phyloP scores from a whole-genome alignment of 1,284 basidiomycete species.

The Hemileia vastatrix region DNA sequence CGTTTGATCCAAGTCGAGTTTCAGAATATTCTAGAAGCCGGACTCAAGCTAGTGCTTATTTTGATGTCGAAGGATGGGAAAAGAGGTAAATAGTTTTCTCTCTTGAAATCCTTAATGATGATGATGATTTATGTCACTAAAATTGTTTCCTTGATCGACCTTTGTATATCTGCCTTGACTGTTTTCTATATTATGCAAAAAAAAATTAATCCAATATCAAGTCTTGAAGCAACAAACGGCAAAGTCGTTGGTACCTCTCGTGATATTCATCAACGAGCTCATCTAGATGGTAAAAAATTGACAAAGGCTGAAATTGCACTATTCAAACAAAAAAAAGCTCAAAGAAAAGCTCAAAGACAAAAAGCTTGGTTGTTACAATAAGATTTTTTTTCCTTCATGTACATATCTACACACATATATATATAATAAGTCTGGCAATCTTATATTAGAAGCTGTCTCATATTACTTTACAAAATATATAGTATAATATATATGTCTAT shows the following conservation, averaged over 20 bases:
- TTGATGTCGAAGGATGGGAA: conserved; percentile 18
- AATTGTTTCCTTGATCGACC: not conserved
- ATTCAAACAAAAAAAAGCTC: conserved; percentile 11
- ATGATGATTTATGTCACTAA: not conserved
- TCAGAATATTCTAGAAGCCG: conserved; percentile 2
- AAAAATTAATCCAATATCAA: not conserved
- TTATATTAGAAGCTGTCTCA: too few species aligned
- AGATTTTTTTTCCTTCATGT: too few species aligned
- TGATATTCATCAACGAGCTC: not conserved
- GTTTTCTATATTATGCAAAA: too few species aligned
- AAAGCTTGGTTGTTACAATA: conserved; percentile 10
- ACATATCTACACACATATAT: too few species aligned
- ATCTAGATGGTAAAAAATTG: conserved; percentile 5
- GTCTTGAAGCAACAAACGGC: conserved; percentile 15
- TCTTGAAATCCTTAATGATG: not conserved
- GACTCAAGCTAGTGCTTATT: conserved; percentile 15
- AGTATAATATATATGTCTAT: too few species aligned
- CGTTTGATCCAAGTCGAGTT: conserved; percentile 1
- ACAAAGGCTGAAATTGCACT: conserved; percentile 1
- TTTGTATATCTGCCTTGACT: too few species aligned
- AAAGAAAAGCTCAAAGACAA: conserved; percentile 7
- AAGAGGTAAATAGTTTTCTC: conserved; percentile 1
- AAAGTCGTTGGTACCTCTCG: conserved; percentile 1
- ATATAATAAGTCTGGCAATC: too few species aligned
- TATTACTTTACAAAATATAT: too few species aligned